These are phyloP conservation scores for Penicillium tannophilum DNA, from an alignment of 495 filamentous ascomycete species.

Conservation along the genomic window DNA sequence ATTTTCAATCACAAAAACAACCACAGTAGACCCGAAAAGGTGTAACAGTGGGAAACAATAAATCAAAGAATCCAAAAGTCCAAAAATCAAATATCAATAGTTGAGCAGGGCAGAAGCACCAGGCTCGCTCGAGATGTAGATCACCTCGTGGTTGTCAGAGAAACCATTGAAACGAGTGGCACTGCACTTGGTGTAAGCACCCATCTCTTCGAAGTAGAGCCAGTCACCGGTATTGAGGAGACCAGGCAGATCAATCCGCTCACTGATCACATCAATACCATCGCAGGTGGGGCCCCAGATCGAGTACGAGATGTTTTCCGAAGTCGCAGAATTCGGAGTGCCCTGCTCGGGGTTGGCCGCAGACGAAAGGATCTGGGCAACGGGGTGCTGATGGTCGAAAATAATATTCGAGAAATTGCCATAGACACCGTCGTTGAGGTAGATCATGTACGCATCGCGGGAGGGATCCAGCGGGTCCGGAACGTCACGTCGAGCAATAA, in stretches of 20 bases:
- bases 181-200: slow-evolving; percentile 96
- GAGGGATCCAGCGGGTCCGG: slow-evolving; percentile 57
- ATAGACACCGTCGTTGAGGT: slow-evolving; percentile 95
- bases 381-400: slow-evolving; percentile 94
- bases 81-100: slow-evolving; percentile 29
- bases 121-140: slow-evolving; percentile 92
- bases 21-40: neutral
- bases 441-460: slow-evolving; percentile 83
- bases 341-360: slow-evolving; percentile 46
- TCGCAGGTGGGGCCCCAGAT: slow-evolving; percentile 99
- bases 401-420: slow-evolving; percentile 99
- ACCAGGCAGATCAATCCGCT: slow-evolving; percentile 70
- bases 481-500: slow-evolving; percentile 93
- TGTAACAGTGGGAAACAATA: neutral
- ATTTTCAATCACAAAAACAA: neutral
- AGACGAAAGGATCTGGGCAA: slow-evolving; percentile 75
- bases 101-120: slow-evolving; percentile 78
- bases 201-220: slow-evolving; percentile 99
- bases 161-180: slow-evolving; percentile 99
- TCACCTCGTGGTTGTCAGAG: slow-evolving; percentile 83
- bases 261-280: slow-evolving; percentile 88
- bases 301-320: slow-evolving; percentile 66
- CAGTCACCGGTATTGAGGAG: slow-evolving; percentile 89
- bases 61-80: neutral
- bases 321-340: slow-evolving; percentile 52